phyloP scores from a whole-genome alignment of 768 basidiomycete genomes.

The Fomitopsis pulvina region DNA sequence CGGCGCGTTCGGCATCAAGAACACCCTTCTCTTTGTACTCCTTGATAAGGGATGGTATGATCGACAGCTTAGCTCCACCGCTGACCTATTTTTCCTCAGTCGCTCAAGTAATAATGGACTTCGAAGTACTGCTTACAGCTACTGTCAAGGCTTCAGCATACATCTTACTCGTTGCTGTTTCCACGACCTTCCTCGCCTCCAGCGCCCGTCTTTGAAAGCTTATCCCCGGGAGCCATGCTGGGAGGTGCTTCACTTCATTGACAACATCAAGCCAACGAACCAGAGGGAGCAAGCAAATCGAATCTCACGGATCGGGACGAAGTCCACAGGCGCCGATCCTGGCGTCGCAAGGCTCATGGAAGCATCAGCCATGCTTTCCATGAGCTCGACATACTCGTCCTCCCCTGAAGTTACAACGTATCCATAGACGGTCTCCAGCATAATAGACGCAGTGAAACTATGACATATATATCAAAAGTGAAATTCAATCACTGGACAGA shows the following conservation, averaged over 20 bases:
- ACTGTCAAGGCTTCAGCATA: not conserved
- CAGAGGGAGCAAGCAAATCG: not conserved
- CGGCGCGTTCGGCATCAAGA: not conserved
- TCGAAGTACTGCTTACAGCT: not conserved
- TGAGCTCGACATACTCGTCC: not conserved
- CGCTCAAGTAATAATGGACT: not conserved
- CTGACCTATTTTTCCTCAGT: not conserved
- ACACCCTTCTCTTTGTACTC: not conserved
- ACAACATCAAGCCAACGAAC: not conserved
- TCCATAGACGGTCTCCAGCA: not conserved
- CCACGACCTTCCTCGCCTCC: not conserved
- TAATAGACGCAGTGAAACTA: not conserved
- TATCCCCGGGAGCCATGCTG: slow-evolving; percentile 18
- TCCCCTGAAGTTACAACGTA: not conserved
- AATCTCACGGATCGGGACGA: not conserved
- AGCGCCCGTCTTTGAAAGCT: slow-evolving; percentile 13
- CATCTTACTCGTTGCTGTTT: not conserved
- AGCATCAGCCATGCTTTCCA: not conserved
- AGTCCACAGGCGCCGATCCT: not conserved
- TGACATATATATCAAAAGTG: not conserved
- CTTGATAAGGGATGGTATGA: not conserved
- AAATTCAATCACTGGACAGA: not conserved
- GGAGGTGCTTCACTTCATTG: slow-evolving; percentile 10
- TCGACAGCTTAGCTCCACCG: not conserved
- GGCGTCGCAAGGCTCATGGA: not conserved